Conservation (phyloP, 306 rosid species). For the Pyrus betulifolia region DNA sequence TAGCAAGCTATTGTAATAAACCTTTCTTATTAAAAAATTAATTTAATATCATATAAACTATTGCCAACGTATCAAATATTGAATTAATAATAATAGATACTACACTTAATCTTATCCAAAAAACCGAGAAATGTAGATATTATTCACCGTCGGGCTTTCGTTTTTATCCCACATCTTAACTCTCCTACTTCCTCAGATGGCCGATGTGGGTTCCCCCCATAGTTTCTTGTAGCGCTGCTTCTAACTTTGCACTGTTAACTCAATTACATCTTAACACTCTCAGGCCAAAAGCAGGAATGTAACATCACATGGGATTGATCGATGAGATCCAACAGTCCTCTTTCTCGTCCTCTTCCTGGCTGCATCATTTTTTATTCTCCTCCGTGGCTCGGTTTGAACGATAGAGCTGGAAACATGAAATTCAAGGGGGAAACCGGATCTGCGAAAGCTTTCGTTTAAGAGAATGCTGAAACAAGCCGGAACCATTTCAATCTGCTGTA, state of each 20-base stretch:
- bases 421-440: not conserved
- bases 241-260: too few relatives aligned
- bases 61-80: not conserved
- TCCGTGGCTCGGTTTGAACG: not conserved
- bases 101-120: constrained; percentile 2
- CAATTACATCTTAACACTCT: not conserved
- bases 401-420: not conserved
- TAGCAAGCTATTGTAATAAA: not conserved
- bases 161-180: not conserved
- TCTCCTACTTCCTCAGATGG: not conserved
- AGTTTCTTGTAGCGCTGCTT: too few relatives aligned
- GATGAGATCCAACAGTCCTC: not conserved
- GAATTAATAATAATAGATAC: constrained; percentile 6
- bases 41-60: not conserved
- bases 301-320: not conserved
- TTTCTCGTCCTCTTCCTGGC: not conserved
- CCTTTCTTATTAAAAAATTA: not conserved
- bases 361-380: not conserved
- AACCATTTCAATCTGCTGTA: not conserved
- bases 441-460: not conserved
- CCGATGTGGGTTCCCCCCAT: not conserved
- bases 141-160: fast-evolving
- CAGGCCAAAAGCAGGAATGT: too few relatives aligned
- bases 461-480: not conserved
- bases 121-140: not conserved